Percentiles rank a stretch among this genome's conserved stretches.
phyloP scores from a whole-genome alignment of 371 early-diverging fungal genomes.

The Cokeromyces recurvatus region DNA sequence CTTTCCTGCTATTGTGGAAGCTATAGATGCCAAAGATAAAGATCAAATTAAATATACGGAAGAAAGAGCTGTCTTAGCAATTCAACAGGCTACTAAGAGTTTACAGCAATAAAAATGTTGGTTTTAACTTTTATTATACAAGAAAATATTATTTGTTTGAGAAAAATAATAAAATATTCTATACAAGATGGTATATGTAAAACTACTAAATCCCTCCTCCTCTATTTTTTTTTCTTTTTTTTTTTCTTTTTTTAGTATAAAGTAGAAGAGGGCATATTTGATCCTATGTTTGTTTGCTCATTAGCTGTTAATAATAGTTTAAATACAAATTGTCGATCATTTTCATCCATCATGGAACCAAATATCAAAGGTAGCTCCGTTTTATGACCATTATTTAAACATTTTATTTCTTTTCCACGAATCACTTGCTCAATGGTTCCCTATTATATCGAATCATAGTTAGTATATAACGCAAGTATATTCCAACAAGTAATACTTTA shows the following conservation, averaged over 20 bases:
- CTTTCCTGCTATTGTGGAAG: conserved; percentile 52
- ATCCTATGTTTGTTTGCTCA: no score
- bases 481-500: no score
- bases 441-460: conserved; percentile 14
- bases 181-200: no score
- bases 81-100: conserved; percentile 7
- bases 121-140: neutral
- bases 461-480: no score
- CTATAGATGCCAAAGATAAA: conserved; percentile 30
- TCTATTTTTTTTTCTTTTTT: no score
- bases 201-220: no score
- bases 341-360: conserved; percentile 39
- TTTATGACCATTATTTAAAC: conserved; percentile 47
- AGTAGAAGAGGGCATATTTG: no score
- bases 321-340: no score
- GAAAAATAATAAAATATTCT: conserved; percentile 1
- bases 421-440: conserved; percentile 65
- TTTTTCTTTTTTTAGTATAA: no score
- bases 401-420: conserved; percentile 52
- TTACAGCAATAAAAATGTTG: neutral
- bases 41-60: conserved; percentile 19
- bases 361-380: conserved; percentile 33
- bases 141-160: no score
- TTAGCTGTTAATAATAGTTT: no score
- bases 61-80: conserved; percentile 15